Evolutionary conservation across 2,329 filamentous ascomycete species (phyloP).

Genomic region (Fusarium coffeatum): DNA sequence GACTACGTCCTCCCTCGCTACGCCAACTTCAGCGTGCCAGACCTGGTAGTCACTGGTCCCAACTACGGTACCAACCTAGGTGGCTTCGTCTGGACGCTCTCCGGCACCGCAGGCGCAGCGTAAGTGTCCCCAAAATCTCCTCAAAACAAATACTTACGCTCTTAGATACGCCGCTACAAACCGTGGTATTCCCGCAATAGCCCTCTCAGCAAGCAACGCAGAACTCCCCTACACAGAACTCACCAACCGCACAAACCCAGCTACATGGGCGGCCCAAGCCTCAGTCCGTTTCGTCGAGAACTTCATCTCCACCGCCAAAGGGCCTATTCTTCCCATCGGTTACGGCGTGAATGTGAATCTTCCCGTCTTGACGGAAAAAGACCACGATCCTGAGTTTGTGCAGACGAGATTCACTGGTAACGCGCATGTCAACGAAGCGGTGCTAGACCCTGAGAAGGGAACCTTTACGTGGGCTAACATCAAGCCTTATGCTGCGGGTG

Average conservation of each 20-base stretch:
- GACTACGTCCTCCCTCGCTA: constrained; percentile 66
- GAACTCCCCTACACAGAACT: constrained; percentile 56
- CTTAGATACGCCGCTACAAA: constrained; percentile 61
- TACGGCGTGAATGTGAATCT: constrained; percentile 66
- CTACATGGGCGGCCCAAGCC: constrained; percentile 57
- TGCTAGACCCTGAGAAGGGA: constrained; percentile 56
- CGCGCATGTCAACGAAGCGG: constrained; percentile 59
- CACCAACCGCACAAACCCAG: constrained; percentile 56
- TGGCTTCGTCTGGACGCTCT: constrained; percentile 64
- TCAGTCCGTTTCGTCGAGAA: constrained; percentile 58
- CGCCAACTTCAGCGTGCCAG: constrained; percentile 60
- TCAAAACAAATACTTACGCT: rapidly evolving
- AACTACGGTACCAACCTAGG: constrained; percentile 68
- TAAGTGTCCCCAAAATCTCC: constrained; percentile 12
- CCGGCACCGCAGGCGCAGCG: constrained; percentile 62
- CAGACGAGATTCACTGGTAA: constrained; percentile 62
- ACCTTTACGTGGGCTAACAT: constrained; percentile 58
- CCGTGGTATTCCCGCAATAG: constrained; percentile 62
- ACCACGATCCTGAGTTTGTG: constrained; percentile 56
- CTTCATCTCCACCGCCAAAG: constrained; percentile 54
- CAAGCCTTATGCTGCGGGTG: constrained; percentile 52
- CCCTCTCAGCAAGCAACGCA: constrained; percentile 58
- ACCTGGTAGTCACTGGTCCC: constrained; percentile 66
- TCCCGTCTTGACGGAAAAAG: constrained; percentile 56
- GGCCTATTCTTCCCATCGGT: constrained; percentile 57